A percentile compares a stretch with the other conserved stretches of the same genome.
These are phyloP conservation scores for Closterium sp. DNA, from an alignment of 139 green algal species.

Conservation along the genomic window DNA sequence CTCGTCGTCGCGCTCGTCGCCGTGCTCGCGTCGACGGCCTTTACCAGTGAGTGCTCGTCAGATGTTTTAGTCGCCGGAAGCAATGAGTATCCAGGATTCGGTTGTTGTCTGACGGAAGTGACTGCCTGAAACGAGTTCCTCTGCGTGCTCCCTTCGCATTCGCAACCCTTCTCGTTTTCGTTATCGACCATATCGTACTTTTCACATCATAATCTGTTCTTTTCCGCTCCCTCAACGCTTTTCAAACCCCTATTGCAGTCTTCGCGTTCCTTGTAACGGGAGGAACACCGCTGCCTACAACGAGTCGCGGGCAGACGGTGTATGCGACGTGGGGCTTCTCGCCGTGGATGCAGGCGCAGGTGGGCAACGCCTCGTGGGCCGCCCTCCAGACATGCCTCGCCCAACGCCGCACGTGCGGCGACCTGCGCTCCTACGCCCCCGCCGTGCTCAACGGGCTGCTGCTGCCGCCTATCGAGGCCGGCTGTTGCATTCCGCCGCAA, in stretches of 20 bases:
- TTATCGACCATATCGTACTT: no score
- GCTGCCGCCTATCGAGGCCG: neutral
- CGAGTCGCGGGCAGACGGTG: neutral
- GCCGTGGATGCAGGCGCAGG: neutral
- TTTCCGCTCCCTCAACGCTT: no score
- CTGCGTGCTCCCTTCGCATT: no score
- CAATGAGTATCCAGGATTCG: no score
- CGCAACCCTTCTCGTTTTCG: no score
- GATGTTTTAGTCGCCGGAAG: no score
- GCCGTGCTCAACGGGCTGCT: neutral
- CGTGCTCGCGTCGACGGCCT: neutral
- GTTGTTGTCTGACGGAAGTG: no score
- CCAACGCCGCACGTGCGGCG: neutral
- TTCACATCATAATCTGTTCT: no score
- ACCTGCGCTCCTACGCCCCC: neutral
- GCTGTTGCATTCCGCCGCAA: neutral
- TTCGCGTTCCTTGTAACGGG: neutral
- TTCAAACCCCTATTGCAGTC: neutral
- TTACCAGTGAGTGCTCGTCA: neutral
- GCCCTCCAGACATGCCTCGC: neutral
- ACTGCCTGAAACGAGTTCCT: no score
- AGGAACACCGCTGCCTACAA: neutral
- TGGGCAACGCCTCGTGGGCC: neutral
- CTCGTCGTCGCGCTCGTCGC: neutral
- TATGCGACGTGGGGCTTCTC: neutral